phyloP scores from a whole-genome alignment of 306 rosid genomes.

The Cicer chorassanicum region DNA sequence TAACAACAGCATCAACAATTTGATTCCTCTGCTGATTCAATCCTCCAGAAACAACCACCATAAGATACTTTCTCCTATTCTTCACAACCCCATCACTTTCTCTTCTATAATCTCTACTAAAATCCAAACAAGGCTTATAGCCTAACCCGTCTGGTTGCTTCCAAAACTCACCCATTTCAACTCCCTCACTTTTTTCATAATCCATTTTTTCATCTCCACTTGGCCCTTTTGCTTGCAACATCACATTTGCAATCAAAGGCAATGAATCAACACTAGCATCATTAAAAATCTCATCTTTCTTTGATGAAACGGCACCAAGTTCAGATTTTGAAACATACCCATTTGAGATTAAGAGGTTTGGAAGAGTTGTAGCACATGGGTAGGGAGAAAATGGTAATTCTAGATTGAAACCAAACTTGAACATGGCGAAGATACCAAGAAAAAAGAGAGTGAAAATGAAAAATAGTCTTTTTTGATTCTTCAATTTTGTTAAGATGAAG shows the following conservation, averaged over 20 bases:
- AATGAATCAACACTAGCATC: not conserved
- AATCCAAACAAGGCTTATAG: conserved; percentile 75
- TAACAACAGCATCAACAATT: conserved; percentile 95
- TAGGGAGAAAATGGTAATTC: conserved; percentile 50
- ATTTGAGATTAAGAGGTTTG: conserved; percentile 38
- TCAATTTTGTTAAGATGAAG: conserved; percentile 47
- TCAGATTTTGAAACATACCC: conserved; percentile 47
- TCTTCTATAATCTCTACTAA: conserved; percentile 63
- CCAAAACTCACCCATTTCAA: conserved; percentile 66
- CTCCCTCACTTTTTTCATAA: conserved; percentile 1
- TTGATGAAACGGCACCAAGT: conserved; percentile 34
- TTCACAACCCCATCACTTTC: conserved; percentile 59
- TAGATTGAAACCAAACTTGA: conserved; percentile 55
- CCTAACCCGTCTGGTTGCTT: conserved; percentile 89
- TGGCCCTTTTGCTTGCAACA: conserved; percentile 43
- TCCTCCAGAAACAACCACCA: conserved; percentile 95
- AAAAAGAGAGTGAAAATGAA: conserved; percentile 61
- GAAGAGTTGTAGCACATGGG: conserved; percentile 59
- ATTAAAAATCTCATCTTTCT: conserved; percentile 42
- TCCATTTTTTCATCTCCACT: conserved; percentile 27
- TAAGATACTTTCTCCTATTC: conserved; percentile 71
- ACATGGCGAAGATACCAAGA: conserved; percentile 56
- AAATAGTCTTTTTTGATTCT: conserved; percentile 49
- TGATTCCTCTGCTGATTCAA: conserved; percentile 97
- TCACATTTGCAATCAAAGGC: conserved; percentile 47